A percentile compares a stretch with the other conserved stretches of the same genome.
These are phyloP conservation scores for Mytilinidion resinicola DNA, from an alignment of 495 filamentous ascomycete genomes.

Conservation along the genomic window DNA sequence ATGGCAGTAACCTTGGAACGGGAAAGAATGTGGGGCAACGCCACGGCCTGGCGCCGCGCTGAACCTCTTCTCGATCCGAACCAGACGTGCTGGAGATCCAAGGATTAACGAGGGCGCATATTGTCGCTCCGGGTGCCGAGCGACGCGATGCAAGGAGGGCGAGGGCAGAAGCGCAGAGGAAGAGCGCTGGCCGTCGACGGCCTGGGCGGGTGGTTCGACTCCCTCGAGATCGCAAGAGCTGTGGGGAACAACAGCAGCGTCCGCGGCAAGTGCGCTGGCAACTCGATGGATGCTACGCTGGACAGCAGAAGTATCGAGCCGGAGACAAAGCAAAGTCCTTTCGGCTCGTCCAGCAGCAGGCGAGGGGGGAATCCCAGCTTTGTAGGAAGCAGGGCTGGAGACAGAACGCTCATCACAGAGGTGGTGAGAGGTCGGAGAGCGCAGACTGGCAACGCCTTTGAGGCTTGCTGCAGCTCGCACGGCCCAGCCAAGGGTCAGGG, in stretches of 20 bases:
- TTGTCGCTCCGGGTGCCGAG: conserved; percentile 26
- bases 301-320: conserved; percentile 2
- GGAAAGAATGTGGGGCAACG: conserved; percentile 30
- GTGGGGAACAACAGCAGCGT: conserved; percentile 16
- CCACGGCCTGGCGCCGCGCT: conserved; percentile 18
- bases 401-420: conserved; percentile 25
- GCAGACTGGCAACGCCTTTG: conserved; percentile 27
- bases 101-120: conserved; percentile 23
- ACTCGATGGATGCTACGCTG: conserved; percentile 7
- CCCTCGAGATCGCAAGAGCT: conserved; percentile 4
- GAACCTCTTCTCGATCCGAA: conserved; percentile 16
- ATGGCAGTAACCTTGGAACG: conserved; percentile 6
- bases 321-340: conserved; percentile 9
- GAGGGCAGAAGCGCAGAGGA: conserved; percentile 7
- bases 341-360: conserved; percentile 9
- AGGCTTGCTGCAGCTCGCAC: conserved; percentile 28
- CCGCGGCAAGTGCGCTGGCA: conserved; percentile 9
- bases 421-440: conserved; percentile 15
- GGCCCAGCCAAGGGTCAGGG: conserved; percentile 30
- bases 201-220: conserved; percentile 25
- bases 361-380: conserved; percentile 15
- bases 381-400: conserved; percentile 18
- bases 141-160: conserved; percentile 19
- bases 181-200: neutral
- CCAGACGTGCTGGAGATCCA: conserved; percentile 13